These are phyloP conservation scores for Styphnolobium japonicum DNA, from an alignment of 306 rosid species.

Conservation along the genomic window DNA sequence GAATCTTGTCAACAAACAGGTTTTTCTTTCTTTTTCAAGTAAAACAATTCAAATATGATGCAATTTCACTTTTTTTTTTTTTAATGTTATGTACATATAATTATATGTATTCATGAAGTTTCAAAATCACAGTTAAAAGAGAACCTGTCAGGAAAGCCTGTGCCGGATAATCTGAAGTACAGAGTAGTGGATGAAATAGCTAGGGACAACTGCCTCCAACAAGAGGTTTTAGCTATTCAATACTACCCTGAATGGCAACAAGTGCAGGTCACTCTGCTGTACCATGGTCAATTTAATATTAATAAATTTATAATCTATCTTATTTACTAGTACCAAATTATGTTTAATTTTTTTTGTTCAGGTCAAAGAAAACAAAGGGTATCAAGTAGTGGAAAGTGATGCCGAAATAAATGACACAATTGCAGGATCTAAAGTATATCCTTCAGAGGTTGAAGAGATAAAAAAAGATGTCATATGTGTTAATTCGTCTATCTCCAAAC, in stretches of 20 bases:
- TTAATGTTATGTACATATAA: no score
- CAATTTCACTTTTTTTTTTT: not conserved
- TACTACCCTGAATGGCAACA: slow-evolving; percentile 65
- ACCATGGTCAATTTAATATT: not conserved
- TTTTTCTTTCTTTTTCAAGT: not conserved
- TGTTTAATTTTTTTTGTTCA: slow-evolving; percentile 14
- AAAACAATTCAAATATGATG: not conserved
- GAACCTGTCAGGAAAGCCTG: slow-evolving; percentile 39
- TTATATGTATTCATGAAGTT: slow-evolving; percentile 7
- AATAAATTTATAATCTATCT: not conserved
- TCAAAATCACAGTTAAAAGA: slow-evolving; percentile 53
- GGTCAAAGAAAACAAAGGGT: slow-evolving; percentile 38
- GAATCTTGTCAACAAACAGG: slow-evolving; percentile 76
- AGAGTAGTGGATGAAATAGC: slow-evolving; percentile 60
- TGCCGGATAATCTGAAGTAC: slow-evolving; percentile 56
- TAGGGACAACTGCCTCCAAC: slow-evolving; percentile 42
- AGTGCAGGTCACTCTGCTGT: slow-evolving; percentile 42
- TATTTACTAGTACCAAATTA: not conserved
- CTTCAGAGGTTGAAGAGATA: slow-evolving; percentile 33
- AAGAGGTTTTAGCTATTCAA: slow-evolving; percentile 55
- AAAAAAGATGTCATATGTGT: slow-evolving; percentile 15
- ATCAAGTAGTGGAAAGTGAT: slow-evolving; percentile 24
- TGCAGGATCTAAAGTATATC: slow-evolving; percentile 32
- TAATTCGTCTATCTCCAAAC: slow-evolving; percentile 18
- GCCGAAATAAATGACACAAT: slow-evolving; percentile 17